phyloP scores from a whole-genome alignment of 345 rosid genomes.

The Mercurialis annua region DNA sequence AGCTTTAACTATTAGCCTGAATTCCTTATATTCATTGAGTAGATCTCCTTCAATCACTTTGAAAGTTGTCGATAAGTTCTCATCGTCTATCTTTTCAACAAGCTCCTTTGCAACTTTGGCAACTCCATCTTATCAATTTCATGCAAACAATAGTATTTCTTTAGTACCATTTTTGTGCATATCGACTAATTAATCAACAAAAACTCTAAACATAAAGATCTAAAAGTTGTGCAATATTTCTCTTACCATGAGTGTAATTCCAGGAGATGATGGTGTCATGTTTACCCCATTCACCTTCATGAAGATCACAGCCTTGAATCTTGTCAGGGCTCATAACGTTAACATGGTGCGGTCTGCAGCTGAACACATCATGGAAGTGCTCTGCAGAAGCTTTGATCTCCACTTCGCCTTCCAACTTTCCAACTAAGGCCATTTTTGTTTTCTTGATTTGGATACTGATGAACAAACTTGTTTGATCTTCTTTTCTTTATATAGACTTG shows the following conservation, averaged over 20 bases:
- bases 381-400: constrained; percentile 36
- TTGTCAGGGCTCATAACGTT: constrained; percentile 27
- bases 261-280: constrained; percentile 32
- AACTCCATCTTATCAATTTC: neutral
- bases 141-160: no score
- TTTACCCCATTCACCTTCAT: constrained; percentile 42
- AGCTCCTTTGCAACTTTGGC: constrained; percentile 27
- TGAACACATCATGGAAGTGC: constrained; percentile 28
- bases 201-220: no score
- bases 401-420: constrained; percentile 29
- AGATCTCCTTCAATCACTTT: constrained; percentile 40
- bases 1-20: constrained; percentile 9
- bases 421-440: no score
- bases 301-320: constrained; percentile 29
- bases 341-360: constrained; percentile 36
- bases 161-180: no score
- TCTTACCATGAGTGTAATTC: constrained; percentile 37
- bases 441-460: no score
- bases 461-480: no score
- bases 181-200: no score
- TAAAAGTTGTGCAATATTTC: no score
- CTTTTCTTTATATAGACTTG: no score
- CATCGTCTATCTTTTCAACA: constrained; percentile 35
- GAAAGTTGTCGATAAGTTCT: constrained; percentile 29
- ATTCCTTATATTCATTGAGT: constrained; percentile 33